Evolutionary conservation across 2,329 filamentous ascomycete species (phyloP), one percentile per base, ranked within the genome.

Genomic region (Passalora sequoiae): DNA sequence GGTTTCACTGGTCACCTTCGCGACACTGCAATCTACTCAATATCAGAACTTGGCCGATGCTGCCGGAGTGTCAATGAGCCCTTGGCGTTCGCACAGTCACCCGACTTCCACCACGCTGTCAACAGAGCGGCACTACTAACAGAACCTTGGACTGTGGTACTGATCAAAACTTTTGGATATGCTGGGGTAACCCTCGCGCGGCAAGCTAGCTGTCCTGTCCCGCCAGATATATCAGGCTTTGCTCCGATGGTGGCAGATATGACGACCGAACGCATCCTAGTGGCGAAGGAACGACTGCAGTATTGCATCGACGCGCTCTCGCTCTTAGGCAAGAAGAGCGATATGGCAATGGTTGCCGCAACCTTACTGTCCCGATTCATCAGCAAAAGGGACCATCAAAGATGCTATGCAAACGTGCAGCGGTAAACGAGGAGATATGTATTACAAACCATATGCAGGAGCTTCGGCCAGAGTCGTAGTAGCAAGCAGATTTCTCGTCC

Each of bases 51-150:
- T 19, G 47, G 47, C n/a, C 42, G 47, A 12, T 49, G 47, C 30
- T 43, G 38, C 12, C 30, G 39, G 16, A 24, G 19, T 13, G 29
- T 30, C 7, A 31, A 32, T 6, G 38, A 38, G 12, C 37, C 46
- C n/a, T 19, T 42, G 24, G 46, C 44, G 5, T 48, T 48, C 38
- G 38, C 47, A 10, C 35, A 46, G 27, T 49, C 49, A 9, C 38
- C 42, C 7, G 47, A 47, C 15, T 52, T 52, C 27, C 50, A 53
- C 30, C 43, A 47, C 24, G 47, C 44, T 31, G 45, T 53, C 2
- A 49, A 51, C 33, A 44, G 49, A 36, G 50, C 47, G 12, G 50
- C 50, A n/a, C 30, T 53, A 9, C 47, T 53, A n/a, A 49, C 47
- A 3, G 50, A 53, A 13, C 50, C 50, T 9, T 53, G 50, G 50